Evolutionary conservation across 106 monocot species (phyloP).

Genomic region (Allium fistulosum): DNA sequence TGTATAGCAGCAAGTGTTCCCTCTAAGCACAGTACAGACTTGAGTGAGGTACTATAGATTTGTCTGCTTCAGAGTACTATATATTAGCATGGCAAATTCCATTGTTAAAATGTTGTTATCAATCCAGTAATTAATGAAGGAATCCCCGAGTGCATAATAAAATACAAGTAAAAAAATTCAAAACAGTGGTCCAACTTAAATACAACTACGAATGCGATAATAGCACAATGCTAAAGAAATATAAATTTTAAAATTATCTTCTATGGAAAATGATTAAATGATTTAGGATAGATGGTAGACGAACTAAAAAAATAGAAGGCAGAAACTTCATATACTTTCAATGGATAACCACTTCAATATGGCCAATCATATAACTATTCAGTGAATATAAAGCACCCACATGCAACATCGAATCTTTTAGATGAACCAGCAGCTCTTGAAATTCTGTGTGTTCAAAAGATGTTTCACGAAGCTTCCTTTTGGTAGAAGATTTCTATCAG

Average conservation of each 20-base stretch:
- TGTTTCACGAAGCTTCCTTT: no score
- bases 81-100: conserved; percentile 82
- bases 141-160: conserved; percentile 45
- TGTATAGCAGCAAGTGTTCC: neutral
- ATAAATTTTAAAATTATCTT: neutral
- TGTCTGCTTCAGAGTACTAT: conserved; percentile 63
- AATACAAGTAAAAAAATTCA: neutral
- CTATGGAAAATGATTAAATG: neutral
- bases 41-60: conserved; percentile 61
- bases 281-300: neutral
- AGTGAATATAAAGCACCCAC: no score
- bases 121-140: conserved; percentile 81
- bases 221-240: neutral
- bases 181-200: neutral
- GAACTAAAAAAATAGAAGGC: neutral
- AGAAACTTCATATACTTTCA: neutral
- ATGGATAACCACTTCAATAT: no score
- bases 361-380: no score
- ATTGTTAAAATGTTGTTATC: conserved; percentile 71
- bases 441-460: no score
- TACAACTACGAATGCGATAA: no score
- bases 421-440: no score
- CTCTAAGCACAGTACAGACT: conserved; percentile 28
- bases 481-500: no score
- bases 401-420: no score